Conservation (phyloP, 345 rosid species). For the Aethionema arabicum region DNA sequence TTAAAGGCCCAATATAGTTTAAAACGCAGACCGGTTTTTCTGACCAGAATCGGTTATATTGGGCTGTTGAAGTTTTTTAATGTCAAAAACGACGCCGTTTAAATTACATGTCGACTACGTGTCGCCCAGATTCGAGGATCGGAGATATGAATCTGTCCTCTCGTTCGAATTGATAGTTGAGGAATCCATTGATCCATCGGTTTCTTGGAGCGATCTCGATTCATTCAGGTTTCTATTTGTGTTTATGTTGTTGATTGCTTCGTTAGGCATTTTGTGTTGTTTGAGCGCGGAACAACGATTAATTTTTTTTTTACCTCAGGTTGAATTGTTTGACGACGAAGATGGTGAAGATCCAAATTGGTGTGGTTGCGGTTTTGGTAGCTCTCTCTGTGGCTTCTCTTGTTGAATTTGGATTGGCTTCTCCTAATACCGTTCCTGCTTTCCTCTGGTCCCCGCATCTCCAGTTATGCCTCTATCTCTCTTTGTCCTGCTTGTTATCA, state of each 20-base stretch:
- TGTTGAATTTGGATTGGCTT: slow-evolving; percentile 41
- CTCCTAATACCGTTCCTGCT: slow-evolving; percentile 62
- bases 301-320: background rate
- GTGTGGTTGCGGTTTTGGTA: slow-evolving; percentile 30
- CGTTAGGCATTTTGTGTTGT: background rate
- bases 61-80: background rate
- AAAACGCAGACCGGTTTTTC: slow-evolving; percentile 5
- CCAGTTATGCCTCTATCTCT: slow-evolving; percentile 33
- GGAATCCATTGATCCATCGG: slow-evolving; percentile 21
- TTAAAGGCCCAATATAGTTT: slow-evolving; percentile 5
- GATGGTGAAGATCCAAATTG: slow-evolving; percentile 38
- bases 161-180: slow-evolving; percentile 25
- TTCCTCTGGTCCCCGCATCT: slow-evolving; percentile 77
- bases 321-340: slow-evolving; percentile 18
- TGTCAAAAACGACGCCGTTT: slow-evolving; percentile 27
- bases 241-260: background rate
- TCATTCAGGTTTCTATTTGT: background rate
- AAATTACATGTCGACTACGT: slow-evolving; percentile 22
- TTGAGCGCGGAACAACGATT: slow-evolving; percentile 19
- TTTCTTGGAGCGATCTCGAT: slow-evolving; percentile 25
- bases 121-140: slow-evolving; percentile 37
- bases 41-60: slow-evolving; percentile 9
- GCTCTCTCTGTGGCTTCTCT: slow-evolving; percentile 34
- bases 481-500: background rate
- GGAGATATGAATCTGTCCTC: slow-evolving; percentile 32